Evolutionary conservation across 495 filamentous ascomycete species (phyloP).

Genomic region (Wilcoxina mikolae): DNA sequence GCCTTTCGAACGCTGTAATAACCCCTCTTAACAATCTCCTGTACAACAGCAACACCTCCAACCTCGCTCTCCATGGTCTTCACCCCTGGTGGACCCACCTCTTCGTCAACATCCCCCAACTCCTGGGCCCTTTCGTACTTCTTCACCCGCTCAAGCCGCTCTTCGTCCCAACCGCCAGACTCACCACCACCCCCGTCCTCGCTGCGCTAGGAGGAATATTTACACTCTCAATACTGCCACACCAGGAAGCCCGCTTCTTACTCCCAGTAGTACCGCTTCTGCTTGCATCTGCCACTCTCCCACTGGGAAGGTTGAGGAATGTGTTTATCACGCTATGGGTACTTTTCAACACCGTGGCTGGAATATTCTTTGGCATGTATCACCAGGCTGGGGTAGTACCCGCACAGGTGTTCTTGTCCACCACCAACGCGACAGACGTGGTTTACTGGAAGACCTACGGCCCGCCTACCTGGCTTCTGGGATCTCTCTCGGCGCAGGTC

Average conservation of each 20-base stretch:
- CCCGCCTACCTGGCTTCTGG: slow-evolving; percentile 82
- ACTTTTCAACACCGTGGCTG: slow-evolving; percentile 64
- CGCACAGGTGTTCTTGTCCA: slow-evolving; percentile 41
- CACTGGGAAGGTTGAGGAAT: slow-evolving; percentile 30
- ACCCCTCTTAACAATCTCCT: slow-evolving; percentile 83
- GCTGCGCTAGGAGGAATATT: slow-evolving; percentile 70
- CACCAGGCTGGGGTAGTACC: slow-evolving; percentile 90
- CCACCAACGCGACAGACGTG: slow-evolving; percentile 46
- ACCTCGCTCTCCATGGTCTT: slow-evolving; percentile 77
- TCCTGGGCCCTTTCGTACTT: slow-evolving; percentile 62
- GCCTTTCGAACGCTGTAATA: slow-evolving; percentile 50
- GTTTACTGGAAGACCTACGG: slow-evolving; percentile 98
- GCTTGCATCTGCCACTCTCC: slow-evolving; percentile 62
- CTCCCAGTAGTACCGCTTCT: slow-evolving; percentile 79
- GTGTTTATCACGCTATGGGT: slow-evolving; percentile 60
- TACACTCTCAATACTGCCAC: slow-evolving; percentile 69
- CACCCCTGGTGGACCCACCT: slow-evolving; percentile 88
- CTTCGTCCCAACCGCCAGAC: too few relatives aligned
- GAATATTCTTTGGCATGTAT: slow-evolving; percentile 75
- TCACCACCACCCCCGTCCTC: slow-evolving; percentile 36
- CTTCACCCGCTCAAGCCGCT: slow-evolving; percentile 18
- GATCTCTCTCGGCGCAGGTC: slow-evolving; percentile 47
- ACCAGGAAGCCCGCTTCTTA: slow-evolving; percentile 92
- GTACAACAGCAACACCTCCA: slow-evolving; percentile 64
- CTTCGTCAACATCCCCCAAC: slow-evolving; percentile 67